Percentiles rank a stretch among this genome's conserved stretches.
Conservation (phyloP, 2,329 filamentous ascomycete genomes). For the Apiospora pterosperma region DNA sequence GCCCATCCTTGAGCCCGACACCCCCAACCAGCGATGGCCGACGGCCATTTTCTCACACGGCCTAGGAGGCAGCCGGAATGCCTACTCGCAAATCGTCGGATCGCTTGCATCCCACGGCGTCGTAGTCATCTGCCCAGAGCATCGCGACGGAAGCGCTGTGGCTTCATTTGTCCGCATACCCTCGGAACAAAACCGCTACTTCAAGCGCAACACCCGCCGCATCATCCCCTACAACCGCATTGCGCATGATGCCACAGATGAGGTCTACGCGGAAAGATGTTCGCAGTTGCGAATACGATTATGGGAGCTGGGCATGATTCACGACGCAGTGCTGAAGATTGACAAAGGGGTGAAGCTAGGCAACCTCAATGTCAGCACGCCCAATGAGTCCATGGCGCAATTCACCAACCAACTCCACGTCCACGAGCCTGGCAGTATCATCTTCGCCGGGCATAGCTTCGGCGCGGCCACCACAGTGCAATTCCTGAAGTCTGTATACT, state of each 20-base stretch:
- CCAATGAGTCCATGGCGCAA: conserved; percentile 45
- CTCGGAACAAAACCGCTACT: conserved; percentile 38
- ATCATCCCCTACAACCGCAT: conserved; percentile 48
- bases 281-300: conserved; percentile 70
- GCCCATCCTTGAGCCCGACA: conserved; percentile 49
- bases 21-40: conserved; percentile 61
- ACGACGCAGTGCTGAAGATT: conserved; percentile 65
- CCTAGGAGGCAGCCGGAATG: conserved; percentile 74
- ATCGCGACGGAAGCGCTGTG: conserved; percentile 77
- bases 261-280: conserved; percentile 66
- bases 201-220: conserved; percentile 29
- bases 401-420: conserved; percentile 64
- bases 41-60: conserved; percentile 86
- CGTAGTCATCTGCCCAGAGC: conserved; percentile 77
- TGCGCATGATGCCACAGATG: conserved; percentile 60
- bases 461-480: conserved; percentile 73
- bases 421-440: conserved; percentile 66
- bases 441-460: conserved; percentile 79
- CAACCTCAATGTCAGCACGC: conserved; percentile 51
- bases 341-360: conserved; percentile 50
- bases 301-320: conserved; percentile 73
- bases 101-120: conserved; percentile 78
- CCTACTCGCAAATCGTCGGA: conserved; percentile 79
- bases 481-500: conserved; percentile 76
- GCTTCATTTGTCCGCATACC: conserved; percentile 68